Conservation (phyloP, 202 grass and related monocot species). For the Bolboschoenoplectus hybrid region DNA sequence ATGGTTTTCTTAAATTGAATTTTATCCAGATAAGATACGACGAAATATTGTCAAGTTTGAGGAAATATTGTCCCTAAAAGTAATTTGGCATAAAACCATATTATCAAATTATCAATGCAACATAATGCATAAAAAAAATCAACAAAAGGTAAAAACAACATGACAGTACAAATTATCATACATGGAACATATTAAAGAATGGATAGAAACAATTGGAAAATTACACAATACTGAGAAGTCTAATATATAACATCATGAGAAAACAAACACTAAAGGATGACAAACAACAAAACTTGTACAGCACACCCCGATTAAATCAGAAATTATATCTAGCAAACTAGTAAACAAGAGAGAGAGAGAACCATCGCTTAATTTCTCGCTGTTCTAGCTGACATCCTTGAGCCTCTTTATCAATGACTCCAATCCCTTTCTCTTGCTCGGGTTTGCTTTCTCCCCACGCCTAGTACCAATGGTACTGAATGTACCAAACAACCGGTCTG, state of each 20-base stretch:
- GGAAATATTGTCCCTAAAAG: background rate
- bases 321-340: slow-evolving; percentile 35
- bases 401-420: slow-evolving; percentile 93
- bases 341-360: slow-evolving; percentile 30
- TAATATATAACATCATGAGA: slow-evolving; percentile 26
- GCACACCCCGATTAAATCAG: slow-evolving; percentile 26
- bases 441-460: slow-evolving; percentile 51
- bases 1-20: background rate
- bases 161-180: slow-evolving; percentile 17
- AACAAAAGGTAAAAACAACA: background rate
- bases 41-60: background rate
- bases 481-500: slow-evolving; percentile 83
- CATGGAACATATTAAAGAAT: slow-evolving; percentile 38
- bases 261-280: slow-evolving; percentile 18
- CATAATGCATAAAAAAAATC: background rate
- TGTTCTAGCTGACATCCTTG: slow-evolving; percentile 72
- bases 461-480: slow-evolving; percentile 80
- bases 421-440: slow-evolving; percentile 79
- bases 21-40: background rate
- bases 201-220: slow-evolving; percentile 12
- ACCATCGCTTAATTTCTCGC: background rate
- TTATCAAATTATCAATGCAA: slow-evolving; percentile 1
- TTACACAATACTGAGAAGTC: slow-evolving; percentile 27
- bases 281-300: slow-evolving; percentile 36
- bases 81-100: background rate